These are phyloP conservation scores for Chrysoporthe deuterocubensis DNA, from an alignment of 2,329 filamentous ascomycete species.

Conservation along the genomic window DNA sequence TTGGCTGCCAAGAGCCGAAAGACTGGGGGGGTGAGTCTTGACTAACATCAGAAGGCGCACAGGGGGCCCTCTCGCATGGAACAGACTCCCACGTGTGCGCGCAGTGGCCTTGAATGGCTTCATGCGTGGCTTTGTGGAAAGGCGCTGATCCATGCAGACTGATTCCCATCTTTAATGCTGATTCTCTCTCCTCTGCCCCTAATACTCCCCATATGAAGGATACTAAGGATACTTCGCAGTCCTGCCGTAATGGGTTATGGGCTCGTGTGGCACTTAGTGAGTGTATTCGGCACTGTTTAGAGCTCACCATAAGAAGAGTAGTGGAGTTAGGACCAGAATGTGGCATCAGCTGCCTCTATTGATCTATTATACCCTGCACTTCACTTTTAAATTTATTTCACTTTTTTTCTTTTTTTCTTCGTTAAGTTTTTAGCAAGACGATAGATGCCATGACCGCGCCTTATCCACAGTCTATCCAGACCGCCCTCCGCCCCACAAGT, in stretches of 20 bases:
- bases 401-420: not conserved
- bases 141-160: not conserved
- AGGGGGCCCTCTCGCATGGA: not conserved
- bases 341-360: not conserved
- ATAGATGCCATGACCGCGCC: not conserved
- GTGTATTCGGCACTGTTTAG: not conserved
- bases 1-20: constrained; percentile 19
- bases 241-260: not conserved
- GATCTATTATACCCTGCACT: constrained; percentile 4
- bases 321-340: not conserved
- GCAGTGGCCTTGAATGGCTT: not conserved
- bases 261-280: not conserved
- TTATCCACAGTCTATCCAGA: not conserved
- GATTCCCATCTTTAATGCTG: not conserved
- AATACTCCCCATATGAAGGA: not conserved
- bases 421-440: not conserved
- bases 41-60: constrained; percentile 3
- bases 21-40: constrained; percentile 1
- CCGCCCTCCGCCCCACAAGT: not conserved
- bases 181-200: not conserved
- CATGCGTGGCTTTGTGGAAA: not conserved
- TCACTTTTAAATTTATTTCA: not conserved
- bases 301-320: not conserved
- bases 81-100: constrained; percentile 8
- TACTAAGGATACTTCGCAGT: not conserved